These are phyloP conservation scores for Microascus cirrosus DNA, from an alignment of 2,329 filamentous ascomycete species.

Conservation along the genomic window DNA sequence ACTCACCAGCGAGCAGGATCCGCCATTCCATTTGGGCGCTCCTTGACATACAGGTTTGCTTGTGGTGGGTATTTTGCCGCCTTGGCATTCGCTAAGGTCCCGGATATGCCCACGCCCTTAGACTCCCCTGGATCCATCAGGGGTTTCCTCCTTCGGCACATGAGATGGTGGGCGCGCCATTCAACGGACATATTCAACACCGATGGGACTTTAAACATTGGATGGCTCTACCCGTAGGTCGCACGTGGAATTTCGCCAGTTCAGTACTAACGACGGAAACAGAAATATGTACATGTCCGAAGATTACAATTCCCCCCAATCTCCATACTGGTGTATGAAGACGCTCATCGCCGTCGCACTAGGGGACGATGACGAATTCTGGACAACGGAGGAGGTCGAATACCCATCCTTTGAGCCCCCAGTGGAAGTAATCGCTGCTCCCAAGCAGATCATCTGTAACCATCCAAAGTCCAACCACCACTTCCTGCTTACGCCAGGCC, in stretches of 20 bases:
- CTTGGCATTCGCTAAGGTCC: constrained; percentile 26
- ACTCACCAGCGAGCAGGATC: constrained; percentile 21
- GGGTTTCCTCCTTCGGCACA: constrained; percentile 35
- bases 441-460: constrained; percentile 33
- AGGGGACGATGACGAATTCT: constrained; percentile 26
- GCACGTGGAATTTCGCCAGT: not conserved
- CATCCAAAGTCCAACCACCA: constrained; percentile 21
- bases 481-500: constrained; percentile 27
- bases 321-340: constrained; percentile 42
- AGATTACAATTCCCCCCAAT: constrained; percentile 47
- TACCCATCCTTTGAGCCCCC: constrained; percentile 6
- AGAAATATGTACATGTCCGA: constrained; percentile 43
- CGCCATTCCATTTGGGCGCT: constrained; percentile 39
- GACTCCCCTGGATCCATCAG: constrained; percentile 27
- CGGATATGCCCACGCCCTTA: constrained; percentile 22
- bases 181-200: constrained; percentile 31
- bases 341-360: constrained; percentile 30
- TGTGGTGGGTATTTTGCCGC: constrained; percentile 36
- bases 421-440: constrained; percentile 9
- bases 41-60: constrained; percentile 39
- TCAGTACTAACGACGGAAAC: not conserved
- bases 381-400: constrained; percentile 24
- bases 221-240: constrained; percentile 19
- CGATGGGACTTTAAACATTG: constrained; percentile 38
- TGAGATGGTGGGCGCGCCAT: constrained; percentile 34